Evolutionary conservation across 2,329 filamentous ascomycete genomes (phyloP), one percentile per base, ranked within the genome.

Genomic region (Neopestalotiopsis sp.): DNA sequence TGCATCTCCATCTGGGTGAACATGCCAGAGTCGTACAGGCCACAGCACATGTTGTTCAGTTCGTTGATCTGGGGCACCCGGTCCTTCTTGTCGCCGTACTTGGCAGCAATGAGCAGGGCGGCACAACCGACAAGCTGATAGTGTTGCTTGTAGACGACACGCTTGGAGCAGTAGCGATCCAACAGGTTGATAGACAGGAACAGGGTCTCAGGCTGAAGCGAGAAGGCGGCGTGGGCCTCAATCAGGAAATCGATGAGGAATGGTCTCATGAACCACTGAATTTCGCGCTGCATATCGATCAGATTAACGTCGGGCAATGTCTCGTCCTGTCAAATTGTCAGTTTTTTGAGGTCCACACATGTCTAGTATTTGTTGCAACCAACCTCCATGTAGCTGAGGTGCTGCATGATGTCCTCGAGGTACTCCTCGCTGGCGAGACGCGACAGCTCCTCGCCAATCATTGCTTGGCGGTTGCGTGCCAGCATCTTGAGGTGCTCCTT

Each of bases 1-100:
- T 99, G 96, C 95, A 97, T 98, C 84, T 99, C 96, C 96, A 99
- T 99, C 82, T 99, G 96, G 12, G 95, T 95, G 84, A 99, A 99
- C 96, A 99, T 99, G 84, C 97, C 95, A 64, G 97, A 94, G 77
- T 99, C 96, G 83, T 99, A 99, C 52, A 98, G 88, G 49, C 93
- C 95, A 83, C 96, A 98, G 88, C 96, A 99, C 96, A 99, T 98
- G 74, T 95, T 97, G 88, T 97, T 97, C 73, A 99, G 87, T 81
- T 99, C 96, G 79, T 94, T 91, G 79, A 99, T 97, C 73, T 97
- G 96, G 4, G 96, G 96, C n/a, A 99, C 96, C 65, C 95, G 91
- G 78, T 99, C 96, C 85, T 99, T 99, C 86, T 96, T 95, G 84
- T 99, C 96, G 69, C 95, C 95, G 79, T 98, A 99, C 86, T 99